Evolutionary conservation across 768 basidiomycete species (phyloP), one percentile per base, ranked within the genome.

Genomic region (Hygrophoropsis aurantiaca): DNA sequence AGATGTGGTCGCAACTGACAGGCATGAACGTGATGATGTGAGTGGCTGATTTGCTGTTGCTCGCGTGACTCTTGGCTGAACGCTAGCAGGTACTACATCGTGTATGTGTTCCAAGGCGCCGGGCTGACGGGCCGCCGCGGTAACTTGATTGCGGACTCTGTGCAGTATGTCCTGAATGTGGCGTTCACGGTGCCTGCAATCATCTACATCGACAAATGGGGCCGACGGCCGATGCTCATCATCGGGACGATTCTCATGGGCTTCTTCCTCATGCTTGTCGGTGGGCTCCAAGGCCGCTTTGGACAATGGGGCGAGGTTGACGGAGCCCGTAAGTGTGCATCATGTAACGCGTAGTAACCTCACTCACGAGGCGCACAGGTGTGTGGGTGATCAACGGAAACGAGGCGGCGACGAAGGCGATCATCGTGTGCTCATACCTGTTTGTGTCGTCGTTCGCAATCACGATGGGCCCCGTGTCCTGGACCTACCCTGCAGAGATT

Each of bases 21-120:
- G 84, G 85, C 27, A 87, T 89, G 82, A 87, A 89, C 60, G 78
- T 88, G 56, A 89, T 90, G 87, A 86, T 90, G 85, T 81, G 54
- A 27, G 70, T 47, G 13, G 15, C 13, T n/a, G n/a, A 20, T 30
- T 4, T 47, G 15, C 16, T 18, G 41, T 15, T 24, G 27, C 32
- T 44, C 15, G 19, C 20, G 9, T 6, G 9, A 38, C 19, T 40
- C 9, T 32, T 44, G 27, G 42, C 11, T 11, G 18, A 20, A 42
- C 3, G 11, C 46, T 3, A 21, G 21, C 19, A 47, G 46, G 46
- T 66, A 66, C 39, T 67, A 66, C 45, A 63, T 62, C 38, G 71
- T 85, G 53, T 86, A 86, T 51, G 87, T 90, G 38, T 87, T 89
- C 70, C 75, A 84, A 56, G 82, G 82, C 49, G 85, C 87, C 37